Conservation (phyloP, 345 rosid genomes). For the Euphorbia pulcherrima region DNA sequence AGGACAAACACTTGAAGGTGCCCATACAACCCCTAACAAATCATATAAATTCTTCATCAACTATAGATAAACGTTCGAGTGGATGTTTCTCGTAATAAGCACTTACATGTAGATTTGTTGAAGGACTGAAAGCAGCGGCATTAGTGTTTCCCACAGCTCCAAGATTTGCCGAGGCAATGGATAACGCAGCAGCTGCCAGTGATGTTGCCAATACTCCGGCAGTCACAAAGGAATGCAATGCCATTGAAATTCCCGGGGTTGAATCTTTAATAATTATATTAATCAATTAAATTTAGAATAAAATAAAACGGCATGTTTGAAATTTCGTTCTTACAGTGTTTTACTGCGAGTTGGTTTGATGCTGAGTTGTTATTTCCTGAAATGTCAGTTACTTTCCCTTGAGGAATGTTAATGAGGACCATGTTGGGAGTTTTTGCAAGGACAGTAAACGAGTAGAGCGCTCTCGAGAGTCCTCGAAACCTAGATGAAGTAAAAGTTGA, state of each 20-base stretch:
- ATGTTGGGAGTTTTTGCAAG: slow-evolving; percentile 24
- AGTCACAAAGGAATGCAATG: slow-evolving; percentile 48
- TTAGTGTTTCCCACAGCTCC: slow-evolving; percentile 27
- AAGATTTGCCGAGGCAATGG: slow-evolving; percentile 42
- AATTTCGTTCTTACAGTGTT: slow-evolving; percentile 40
- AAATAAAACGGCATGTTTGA: neutral
- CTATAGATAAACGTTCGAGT: neutral
- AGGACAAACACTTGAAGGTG: slow-evolving; percentile 58
- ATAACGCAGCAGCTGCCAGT: slow-evolving; percentile 42
- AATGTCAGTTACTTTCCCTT: slow-evolving; percentile 40
- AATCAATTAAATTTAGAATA: neutral
- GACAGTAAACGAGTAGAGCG: slow-evolving; percentile 44
- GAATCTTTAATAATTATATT: slow-evolving; percentile 22
- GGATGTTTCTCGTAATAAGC: neutral
- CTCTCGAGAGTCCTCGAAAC: slow-evolving; percentile 42
- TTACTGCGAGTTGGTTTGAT: slow-evolving; percentile 40
- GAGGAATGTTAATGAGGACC: slow-evolving; percentile 38
- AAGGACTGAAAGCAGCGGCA: slow-evolving; percentile 31
- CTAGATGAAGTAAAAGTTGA: slow-evolving; percentile 28
- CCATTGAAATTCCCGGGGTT: slow-evolving; percentile 39
- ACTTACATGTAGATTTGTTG: slow-evolving; percentile 43
- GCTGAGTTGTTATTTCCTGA: slow-evolving; percentile 48
- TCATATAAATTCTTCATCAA: neutral
- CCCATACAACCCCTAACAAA: slow-evolving; percentile 46
- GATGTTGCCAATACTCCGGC: slow-evolving; percentile 47